Evolutionary conservation across 345 rosid genomes (phyloP).

Genomic region (Aquilaria malaccensis): DNA sequence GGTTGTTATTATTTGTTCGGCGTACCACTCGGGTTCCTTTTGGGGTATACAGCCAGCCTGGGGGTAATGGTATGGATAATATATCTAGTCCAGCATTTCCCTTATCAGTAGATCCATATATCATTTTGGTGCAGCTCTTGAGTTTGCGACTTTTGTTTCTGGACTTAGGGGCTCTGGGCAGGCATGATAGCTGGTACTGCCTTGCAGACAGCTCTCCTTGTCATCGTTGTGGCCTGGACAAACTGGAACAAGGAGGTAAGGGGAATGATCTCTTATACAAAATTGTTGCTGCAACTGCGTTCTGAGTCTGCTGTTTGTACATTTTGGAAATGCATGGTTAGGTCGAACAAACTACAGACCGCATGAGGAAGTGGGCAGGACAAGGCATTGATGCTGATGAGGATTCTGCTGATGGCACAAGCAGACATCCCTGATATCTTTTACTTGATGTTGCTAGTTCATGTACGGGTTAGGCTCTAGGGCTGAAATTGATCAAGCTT

Average conservation of each 20-base stretch:
- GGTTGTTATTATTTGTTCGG: constrained; percentile 71
- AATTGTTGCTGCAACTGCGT: too few species aligned
- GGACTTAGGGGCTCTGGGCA: constrained; percentile 60
- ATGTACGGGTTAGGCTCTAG: too few species aligned
- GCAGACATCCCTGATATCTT: too few species aligned
- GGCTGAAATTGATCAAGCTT: too few species aligned
- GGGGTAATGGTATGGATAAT: constrained; percentile 47
- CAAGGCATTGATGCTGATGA: constrained; percentile 9
- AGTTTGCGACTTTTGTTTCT: too few species aligned
- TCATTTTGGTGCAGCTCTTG: background rate
- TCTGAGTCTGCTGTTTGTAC: background rate
- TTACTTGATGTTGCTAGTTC: too few species aligned
- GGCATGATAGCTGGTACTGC: constrained; percentile 80
- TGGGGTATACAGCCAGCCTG: constrained; percentile 52
- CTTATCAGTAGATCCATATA: background rate
- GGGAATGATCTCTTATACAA: background rate
- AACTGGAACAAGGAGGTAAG: constrained; percentile 84
- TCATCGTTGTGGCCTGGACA: constrained; percentile 49
- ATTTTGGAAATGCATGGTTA: constrained; percentile 2
- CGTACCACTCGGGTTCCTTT: constrained; percentile 63
- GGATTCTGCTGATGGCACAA: too few species aligned
- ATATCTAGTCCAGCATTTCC: background rate
- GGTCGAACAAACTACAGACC: constrained; percentile 62
- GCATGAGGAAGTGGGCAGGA: constrained; percentile 69
- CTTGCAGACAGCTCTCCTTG: constrained; percentile 55